phyloP scores from a whole-genome alignment of 164 flowering plant species.

The Protea cynaroides region DNA sequence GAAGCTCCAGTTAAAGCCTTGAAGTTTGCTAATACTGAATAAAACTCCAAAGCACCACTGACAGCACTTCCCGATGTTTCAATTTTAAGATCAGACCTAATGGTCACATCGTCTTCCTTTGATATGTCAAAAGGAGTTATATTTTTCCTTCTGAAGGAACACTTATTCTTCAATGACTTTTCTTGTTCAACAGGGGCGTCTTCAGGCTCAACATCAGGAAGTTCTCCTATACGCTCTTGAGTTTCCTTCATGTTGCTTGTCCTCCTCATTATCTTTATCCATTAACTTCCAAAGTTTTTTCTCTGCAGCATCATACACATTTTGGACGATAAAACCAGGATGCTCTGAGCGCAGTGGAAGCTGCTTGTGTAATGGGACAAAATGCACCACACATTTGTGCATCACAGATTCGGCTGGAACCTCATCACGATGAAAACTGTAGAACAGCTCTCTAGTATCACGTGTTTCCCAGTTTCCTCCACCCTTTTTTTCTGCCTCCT shows the following conservation, averaged over 20 bases:
- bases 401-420: constrained; percentile 96
- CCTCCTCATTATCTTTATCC: constrained; percentile 87
- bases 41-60: constrained; percentile 43
- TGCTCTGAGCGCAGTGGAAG: constrained; percentile 66
- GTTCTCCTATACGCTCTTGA: constrained; percentile 56
- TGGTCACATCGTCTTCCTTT: constrained; percentile 49
- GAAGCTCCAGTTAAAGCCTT: constrained; percentile 61
- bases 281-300: constrained; percentile 75
- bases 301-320: constrained; percentile 78
- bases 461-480: constrained; percentile 80
- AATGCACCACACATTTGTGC: constrained; percentile 97
- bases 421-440: constrained; percentile 91
- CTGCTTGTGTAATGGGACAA: constrained; percentile 79
- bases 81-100: constrained; percentile 41
- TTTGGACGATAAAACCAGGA: constrained; percentile 95
- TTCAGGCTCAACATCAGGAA: constrained; percentile 68
- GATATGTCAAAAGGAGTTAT: constrained; percentile 70
- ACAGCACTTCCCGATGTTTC: constrained; percentile 79
- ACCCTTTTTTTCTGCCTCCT: constrained; percentile 75
- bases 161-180: constrained; percentile 44
- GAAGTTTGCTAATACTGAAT: constrained; percentile 41
- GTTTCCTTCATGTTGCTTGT: constrained; percentile 83
- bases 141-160: constrained; percentile 43
- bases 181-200: constrained; percentile 44
- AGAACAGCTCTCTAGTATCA: constrained; percentile 86